These are phyloP conservation scores for Rhizopogon vinicolor DNA, from an alignment of 768 basidiomycete genomes.

Conservation along the genomic window DNA sequence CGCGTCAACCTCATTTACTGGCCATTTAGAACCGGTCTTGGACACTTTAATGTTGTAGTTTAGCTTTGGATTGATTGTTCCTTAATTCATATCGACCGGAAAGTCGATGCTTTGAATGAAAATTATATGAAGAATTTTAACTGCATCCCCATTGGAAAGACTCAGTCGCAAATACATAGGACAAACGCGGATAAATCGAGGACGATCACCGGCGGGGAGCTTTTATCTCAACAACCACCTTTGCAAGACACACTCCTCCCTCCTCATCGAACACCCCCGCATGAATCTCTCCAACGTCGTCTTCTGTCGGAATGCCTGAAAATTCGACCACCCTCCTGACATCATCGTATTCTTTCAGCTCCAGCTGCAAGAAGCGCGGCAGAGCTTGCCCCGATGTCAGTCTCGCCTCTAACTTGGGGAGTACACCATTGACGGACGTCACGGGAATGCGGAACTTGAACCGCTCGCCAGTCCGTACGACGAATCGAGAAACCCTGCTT, in stretches of 20 bases:
- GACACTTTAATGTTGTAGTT: too few species aligned
- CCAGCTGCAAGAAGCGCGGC: conserved; percentile 52
- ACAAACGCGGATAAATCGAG: not conserved
- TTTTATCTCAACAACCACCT: conserved; percentile 52
- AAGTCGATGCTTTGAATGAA: too few species aligned
- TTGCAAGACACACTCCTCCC: conserved; percentile 48
- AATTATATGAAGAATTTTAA: too few species aligned
- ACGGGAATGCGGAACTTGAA: conserved; percentile 57
- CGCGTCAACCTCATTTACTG: too few species aligned
- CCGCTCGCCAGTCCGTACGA: conserved; percentile 52
- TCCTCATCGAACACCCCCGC: conserved; percentile 52
- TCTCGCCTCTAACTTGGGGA: conserved; percentile 41
- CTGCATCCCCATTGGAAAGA: too few species aligned
- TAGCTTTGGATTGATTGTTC: too few species aligned
- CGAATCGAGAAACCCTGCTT: conserved; percentile 29
- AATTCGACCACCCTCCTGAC: conserved; percentile 51
- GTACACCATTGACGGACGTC: conserved; percentile 18
- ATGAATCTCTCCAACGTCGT: conserved; percentile 49
- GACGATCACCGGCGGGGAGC: conserved; percentile 12
- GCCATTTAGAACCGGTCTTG: too few species aligned
- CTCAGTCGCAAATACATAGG: too few species aligned
- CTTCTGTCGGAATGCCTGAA: conserved; percentile 44
- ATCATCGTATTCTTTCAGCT: conserved; percentile 36
- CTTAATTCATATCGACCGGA: too few species aligned
- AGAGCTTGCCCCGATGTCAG: conserved; percentile 48